Evolutionary conservation across 495 filamentous ascomycete species (phyloP).

Genomic region (Aspergillus incahuasiensis): DNA sequence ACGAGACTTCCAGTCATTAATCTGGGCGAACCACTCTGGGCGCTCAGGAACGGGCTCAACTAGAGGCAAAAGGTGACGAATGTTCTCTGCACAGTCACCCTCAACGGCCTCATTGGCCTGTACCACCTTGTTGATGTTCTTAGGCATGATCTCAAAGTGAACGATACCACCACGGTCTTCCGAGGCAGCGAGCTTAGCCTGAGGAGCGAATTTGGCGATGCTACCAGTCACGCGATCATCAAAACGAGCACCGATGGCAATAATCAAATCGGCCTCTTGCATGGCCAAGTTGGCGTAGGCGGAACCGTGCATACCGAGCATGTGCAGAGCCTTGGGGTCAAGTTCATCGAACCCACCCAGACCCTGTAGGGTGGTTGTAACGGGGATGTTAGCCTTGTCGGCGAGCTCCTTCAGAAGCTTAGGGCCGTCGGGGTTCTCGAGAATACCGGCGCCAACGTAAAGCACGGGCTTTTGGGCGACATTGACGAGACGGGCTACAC

Average conservation of each 20-base stretch:
- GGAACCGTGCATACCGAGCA: conserved; percentile 63
- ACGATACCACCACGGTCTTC: conserved; percentile 57
- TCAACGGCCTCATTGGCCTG: conserved; percentile 56
- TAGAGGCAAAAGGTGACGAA: conserved; percentile 67
- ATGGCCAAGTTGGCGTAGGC: conserved; percentile 62
- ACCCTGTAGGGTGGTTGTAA: conserved; percentile 62
- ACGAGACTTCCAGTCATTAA: conserved; percentile 80
- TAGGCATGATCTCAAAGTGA: conserved; percentile 62
- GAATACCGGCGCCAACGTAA: conserved; percentile 56
- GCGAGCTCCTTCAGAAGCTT: conserved; percentile 50
- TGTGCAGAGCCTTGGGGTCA: conserved; percentile 53
- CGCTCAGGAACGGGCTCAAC: conserved; percentile 59
- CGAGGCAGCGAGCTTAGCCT: conserved; percentile 50
- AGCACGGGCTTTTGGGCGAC: conserved; percentile 56
- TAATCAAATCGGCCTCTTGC: conserved; percentile 60
- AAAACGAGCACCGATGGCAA: conserved; percentile 58
- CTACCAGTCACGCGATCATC: conserved; percentile 58
- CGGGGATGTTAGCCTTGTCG: conserved; percentile 55
- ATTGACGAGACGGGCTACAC: conserved; percentile 55
- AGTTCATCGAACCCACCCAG: conserved; percentile 59
- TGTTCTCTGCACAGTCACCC: conserved; percentile 59
- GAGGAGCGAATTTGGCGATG: conserved; percentile 52
- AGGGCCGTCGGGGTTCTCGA: conserved; percentile 47
- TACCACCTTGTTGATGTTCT: conserved; percentile 63
- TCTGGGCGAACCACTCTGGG: conserved; percentile 83